phyloP scores from a whole-genome alignment of 352 stramenopile species.

The Phytophthora ohioensis region DNA sequence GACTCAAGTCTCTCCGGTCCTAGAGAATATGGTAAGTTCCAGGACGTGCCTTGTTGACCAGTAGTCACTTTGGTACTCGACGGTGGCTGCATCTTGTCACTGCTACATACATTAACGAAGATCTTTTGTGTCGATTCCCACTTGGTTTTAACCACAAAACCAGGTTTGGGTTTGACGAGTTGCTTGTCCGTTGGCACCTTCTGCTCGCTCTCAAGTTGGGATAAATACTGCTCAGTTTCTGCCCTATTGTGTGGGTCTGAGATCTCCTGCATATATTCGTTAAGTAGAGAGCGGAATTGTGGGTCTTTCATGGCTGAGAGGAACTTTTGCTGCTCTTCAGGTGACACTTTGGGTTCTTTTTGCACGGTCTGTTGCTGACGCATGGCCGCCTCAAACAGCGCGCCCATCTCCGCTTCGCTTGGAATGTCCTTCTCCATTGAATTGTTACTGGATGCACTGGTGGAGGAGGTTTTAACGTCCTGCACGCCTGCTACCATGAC shows the following conservation, averaged over 20 bases:
- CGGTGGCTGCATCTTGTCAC: constrained; percentile 83
- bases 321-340: constrained; percentile 85
- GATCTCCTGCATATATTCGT: constrained; percentile 96
- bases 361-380: constrained; percentile 27
- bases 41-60: constrained; percentile 63
- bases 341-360: constrained; percentile 25
- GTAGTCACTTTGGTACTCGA: constrained; percentile 53
- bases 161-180: constrained; percentile 82
- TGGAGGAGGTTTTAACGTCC: neutral
- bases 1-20: constrained; percentile 90
- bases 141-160: constrained; percentile 94
- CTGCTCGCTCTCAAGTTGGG: constrained; percentile 90
- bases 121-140: constrained; percentile 70
- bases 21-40: constrained; percentile 92
- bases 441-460: constrained; percentile 16
- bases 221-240: constrained; percentile 93
- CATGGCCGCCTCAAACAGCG: constrained; percentile 66
- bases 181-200: constrained; percentile 89
- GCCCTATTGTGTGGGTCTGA: constrained; percentile 88
- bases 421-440: constrained; percentile 24
- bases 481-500: constrained; percentile 29
- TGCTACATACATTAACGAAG: constrained; percentile 95
- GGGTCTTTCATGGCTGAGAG: constrained; percentile 91
- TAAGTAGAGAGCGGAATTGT: constrained; percentile 92
- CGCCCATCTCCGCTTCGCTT: constrained; percentile 54